Percentiles rank a stretch among this genome's conserved stretches.
Evolutionary conservation across 2,329 filamentous ascomycete species (phyloP).

Genomic region (Microcera coccophila): DNA sequence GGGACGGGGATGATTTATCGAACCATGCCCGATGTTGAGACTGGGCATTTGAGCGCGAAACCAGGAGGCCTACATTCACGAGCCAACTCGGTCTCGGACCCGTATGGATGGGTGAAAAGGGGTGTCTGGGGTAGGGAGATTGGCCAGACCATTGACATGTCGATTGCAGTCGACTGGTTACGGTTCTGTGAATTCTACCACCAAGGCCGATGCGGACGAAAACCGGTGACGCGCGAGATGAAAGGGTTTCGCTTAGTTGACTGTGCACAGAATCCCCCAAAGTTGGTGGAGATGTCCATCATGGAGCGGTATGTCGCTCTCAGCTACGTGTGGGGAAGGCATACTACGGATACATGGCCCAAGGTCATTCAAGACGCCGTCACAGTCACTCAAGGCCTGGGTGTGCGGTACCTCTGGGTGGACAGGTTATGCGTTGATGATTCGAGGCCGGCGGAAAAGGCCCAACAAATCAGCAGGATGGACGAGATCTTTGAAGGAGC

Average conservation of each 20-base stretch:
- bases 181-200: constrained; percentile 34
- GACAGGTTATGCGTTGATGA: constrained; percentile 35
- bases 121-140: constrained; percentile 35
- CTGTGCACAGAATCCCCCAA: constrained; percentile 31
- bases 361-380: constrained; percentile 32
- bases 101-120: constrained; percentile 26
- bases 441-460: constrained; percentile 20
- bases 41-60: constrained; percentile 24
- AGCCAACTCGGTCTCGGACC: constrained; percentile 16
- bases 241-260: constrained; percentile 33
- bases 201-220: constrained; percentile 31
- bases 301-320: constrained; percentile 31
- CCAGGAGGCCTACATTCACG: constrained; percentile 17
- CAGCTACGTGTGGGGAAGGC: constrained; percentile 35
- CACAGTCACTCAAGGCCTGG: constrained; percentile 29
- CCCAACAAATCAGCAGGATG: constrained; percentile 34
- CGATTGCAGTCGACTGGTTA: constrained; percentile 31
- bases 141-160: constrained; percentile 27
- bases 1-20: constrained; percentile 33
- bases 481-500: constrained; percentile 36
- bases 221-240: constrained; percentile 22
- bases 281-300: constrained; percentile 27
- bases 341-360: constrained; percentile 27
- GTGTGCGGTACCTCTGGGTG: constrained; percentile 37
- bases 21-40: constrained; percentile 25